phyloP scores from a whole-genome alignment of 2,329 filamentous ascomycete species.

The Aspergillus caelatus region DNA sequence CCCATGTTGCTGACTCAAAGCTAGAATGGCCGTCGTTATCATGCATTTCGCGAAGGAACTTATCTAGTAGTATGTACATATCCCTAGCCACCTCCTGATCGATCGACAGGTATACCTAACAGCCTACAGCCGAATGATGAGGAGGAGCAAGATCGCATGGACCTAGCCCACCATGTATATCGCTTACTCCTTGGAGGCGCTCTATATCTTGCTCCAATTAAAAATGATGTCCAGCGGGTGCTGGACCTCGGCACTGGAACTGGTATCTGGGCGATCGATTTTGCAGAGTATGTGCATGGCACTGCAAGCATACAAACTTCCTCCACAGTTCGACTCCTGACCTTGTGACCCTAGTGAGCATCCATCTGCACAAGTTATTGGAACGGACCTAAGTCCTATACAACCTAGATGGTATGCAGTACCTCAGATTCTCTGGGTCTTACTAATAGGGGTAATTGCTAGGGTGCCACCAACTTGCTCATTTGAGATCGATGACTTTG shows the following conservation, averaged over 20 bases:
- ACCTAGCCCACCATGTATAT: background rate
- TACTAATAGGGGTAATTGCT: too few species aligned
- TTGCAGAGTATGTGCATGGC: background rate
- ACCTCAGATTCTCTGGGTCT: too few species aligned
- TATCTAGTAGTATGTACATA: background rate
- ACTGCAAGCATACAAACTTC: too few species aligned
- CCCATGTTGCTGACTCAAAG: background rate
- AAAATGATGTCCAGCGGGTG: background rate
- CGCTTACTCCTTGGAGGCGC: background rate
- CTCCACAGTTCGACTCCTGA: background rate
- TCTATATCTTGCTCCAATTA: background rate
- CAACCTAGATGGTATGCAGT: background rate
- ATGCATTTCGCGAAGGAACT: background rate
- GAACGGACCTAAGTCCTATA: background rate
- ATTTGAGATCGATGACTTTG: conserved; percentile 1
- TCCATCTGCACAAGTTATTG: background rate
- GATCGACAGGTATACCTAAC: background rate
- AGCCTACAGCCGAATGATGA: background rate
- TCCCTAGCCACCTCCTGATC: too few species aligned
- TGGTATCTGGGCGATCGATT: conserved; percentile 2
- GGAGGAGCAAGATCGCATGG: conserved; percentile 5
- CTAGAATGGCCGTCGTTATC: conserved; percentile 2
- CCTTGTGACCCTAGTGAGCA: background rate
- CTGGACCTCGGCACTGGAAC: conserved; percentile 2
- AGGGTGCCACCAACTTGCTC: background rate